phyloP scores from a whole-genome alignment of 345 rosid genomes.

The Linum trigynum region DNA sequence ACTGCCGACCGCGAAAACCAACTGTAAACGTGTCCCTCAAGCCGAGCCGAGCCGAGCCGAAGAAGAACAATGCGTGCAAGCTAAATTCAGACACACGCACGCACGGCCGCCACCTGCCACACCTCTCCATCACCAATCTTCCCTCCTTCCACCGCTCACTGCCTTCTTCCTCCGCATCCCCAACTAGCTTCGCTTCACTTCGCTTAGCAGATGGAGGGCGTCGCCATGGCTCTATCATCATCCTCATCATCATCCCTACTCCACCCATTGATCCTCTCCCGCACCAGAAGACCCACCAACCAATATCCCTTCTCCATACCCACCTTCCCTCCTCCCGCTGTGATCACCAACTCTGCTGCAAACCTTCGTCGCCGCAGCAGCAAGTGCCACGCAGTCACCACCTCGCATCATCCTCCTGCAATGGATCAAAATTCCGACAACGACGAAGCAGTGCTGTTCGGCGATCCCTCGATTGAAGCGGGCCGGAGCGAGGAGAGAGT shows the following conservation, averaged over 20 bases:
- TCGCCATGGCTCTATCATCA: slow-evolving; percentile 18
- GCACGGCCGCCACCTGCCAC: no score
- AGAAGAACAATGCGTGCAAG: no score
- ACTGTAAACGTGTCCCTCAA: no score
- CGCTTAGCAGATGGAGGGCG: not conserved
- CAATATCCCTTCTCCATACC: slow-evolving; percentile 7
- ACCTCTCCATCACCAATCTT: no score
- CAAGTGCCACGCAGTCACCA: slow-evolving; percentile 27
- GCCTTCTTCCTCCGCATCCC: no score
- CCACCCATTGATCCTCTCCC: slow-evolving; percentile 16
- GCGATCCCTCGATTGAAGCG: slow-evolving; percentile 27
- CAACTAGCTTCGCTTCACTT: no score
- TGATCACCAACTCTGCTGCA: slow-evolving; percentile 1
- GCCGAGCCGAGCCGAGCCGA: no score
- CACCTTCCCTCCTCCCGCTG: slow-evolving; percentile 10
- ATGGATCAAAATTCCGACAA: slow-evolving; percentile 12
- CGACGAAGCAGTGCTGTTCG: slow-evolving; percentile 14
- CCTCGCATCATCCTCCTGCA: slow-evolving; percentile 10
- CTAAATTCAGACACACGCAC: no score
- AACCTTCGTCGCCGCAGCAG: not conserved
- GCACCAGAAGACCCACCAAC: slow-evolving; percentile 3
- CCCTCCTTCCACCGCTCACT: no score
- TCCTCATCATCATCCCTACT: not conserved
- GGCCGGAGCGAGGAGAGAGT: slow-evolving; percentile 34
- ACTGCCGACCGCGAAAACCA: no score